Conservation (phyloP, 2,329 filamentous ascomycete species). For the Aspergillus tubingensis region DNA sequence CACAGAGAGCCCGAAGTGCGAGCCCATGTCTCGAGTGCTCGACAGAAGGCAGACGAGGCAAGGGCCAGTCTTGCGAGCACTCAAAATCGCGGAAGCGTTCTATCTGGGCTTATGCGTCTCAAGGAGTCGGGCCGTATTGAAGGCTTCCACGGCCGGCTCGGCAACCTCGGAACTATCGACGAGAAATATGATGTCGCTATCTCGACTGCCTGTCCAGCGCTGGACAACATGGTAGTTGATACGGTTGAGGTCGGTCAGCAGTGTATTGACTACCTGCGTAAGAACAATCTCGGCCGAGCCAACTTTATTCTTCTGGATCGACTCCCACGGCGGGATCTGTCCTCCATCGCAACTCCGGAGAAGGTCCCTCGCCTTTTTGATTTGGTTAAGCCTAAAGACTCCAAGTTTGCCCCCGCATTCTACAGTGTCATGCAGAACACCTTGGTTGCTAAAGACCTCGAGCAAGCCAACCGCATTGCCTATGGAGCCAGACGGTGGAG, state of each 20-base stretch:
- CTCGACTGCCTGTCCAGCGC: constrained; percentile 85
- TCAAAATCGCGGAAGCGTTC: constrained; percentile 89
- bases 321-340: constrained; percentile 74
- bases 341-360: constrained; percentile 82
- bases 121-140: constrained; percentile 96
- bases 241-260: constrained; percentile 95
- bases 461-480: constrained; percentile 95
- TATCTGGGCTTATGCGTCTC: constrained; percentile 88
- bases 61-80: constrained; percentile 85
- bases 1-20: constrained; percentile 80
- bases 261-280: constrained; percentile 95
- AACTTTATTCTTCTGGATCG: constrained; percentile 97
- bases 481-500: constrained; percentile 94
- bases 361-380: constrained; percentile 91
- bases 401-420: constrained; percentile 85
- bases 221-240: constrained; percentile 97
- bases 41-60: constrained; percentile 95
- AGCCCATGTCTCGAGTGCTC: constrained; percentile 79
- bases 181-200: constrained; percentile 96
- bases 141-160: constrained; percentile 92
- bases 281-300: constrained; percentile 93
- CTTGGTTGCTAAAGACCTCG: constrained; percentile 84
- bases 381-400: constrained; percentile 83
- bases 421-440: constrained; percentile 96
- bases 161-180: constrained; percentile 92